phyloP scores from a whole-genome alignment of 2,329 filamentous ascomycete genomes.

The Botrytis byssoidea region DNA sequence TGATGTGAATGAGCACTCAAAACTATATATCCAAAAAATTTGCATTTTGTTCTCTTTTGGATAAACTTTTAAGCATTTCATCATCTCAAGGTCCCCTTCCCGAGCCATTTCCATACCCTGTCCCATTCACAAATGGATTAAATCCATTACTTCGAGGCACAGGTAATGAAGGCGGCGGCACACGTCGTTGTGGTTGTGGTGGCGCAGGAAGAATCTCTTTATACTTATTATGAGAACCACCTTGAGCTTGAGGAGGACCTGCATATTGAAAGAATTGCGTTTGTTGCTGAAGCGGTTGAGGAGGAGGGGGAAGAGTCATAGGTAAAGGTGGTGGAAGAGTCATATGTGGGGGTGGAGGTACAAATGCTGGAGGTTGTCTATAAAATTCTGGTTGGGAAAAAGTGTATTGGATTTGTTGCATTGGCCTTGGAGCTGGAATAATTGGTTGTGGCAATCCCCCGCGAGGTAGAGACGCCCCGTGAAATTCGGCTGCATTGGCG shows the following conservation, averaged over 20 bases:
- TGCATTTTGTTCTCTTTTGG: background rate
- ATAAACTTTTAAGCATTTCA: background rate
- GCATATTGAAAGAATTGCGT: slow-evolving; percentile 16
- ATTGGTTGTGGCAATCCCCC: slow-evolving; percentile 1
- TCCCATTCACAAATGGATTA: slow-evolving; percentile 7
- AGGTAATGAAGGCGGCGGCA: background rate
- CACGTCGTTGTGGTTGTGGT: background rate
- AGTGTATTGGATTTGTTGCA: slow-evolving; percentile 7
- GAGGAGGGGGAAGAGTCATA: slow-evolving; percentile 11
- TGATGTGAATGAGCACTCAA: background rate
- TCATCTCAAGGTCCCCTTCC: background rate
- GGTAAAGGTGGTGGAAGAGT: slow-evolving; percentile 2
- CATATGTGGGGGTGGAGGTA: slow-evolving; percentile 12
- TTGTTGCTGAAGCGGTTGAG: slow-evolving; percentile 7
- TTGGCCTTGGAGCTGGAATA: background rate
- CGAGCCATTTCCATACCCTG: background rate
- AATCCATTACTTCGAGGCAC: background rate
- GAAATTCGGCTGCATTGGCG: slow-evolving; percentile 17
- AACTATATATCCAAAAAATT: background rate
- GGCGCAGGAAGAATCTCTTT: slow-evolving; percentile 16
- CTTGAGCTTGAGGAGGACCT: slow-evolving; percentile 1
- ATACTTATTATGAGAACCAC: slow-evolving; percentile 1
- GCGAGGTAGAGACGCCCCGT: background rate
- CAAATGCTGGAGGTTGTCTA: background rate
- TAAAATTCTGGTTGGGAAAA: slow-evolving; percentile 11